Evolutionary conservation across 768 basidiomycete species (phyloP).

Genomic region (Leucosporidium scottii): DNA sequence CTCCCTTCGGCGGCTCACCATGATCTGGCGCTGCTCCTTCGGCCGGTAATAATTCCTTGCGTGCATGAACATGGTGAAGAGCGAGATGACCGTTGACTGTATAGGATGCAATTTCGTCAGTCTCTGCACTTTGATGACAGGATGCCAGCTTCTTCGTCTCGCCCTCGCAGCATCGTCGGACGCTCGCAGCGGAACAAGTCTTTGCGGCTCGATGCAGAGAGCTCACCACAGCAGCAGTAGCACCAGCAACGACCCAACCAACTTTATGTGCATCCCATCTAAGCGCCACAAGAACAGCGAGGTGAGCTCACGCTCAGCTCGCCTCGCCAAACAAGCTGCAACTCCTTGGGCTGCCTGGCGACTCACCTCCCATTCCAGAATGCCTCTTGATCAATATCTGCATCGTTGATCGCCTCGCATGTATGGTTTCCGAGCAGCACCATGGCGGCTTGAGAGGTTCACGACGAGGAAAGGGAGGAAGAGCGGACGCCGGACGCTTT

Average conservation of each 20-base stretch:
- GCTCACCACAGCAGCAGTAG: constrained; percentile 4
- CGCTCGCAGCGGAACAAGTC: too few relatives aligned
- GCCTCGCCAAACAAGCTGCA: too few relatives aligned
- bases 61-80: constrained; percentile 3
- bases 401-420: background rate
- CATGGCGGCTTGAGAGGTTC: background rate
- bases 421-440: constrained; percentile 1
- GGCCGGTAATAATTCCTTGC: constrained; percentile 23
- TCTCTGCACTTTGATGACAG: too few relatives aligned
- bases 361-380: constrained; percentile 1
- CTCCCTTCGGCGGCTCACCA: background rate
- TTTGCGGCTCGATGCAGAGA: background rate
- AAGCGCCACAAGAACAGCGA: too few relatives aligned
- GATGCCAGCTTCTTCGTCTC: too few relatives aligned
- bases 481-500: background rate
- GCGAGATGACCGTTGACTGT: constrained; percentile 10
- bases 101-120: too few relatives aligned
- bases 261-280: constrained; percentile 19
- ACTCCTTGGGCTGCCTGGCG: too few relatives aligned
- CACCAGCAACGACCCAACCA: constrained; percentile 17
- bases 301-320: too few relatives aligned
- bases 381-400: background rate
- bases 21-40: constrained; percentile 21
- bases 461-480: background rate
- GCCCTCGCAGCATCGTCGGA: too few relatives aligned